A percentile compares a stretch with the other conserved stretches of the same genome.
phyloP scores from a whole-genome alignment of 2,329 filamentous ascomycete genomes.

The Trichophaea hybrida region DNA sequence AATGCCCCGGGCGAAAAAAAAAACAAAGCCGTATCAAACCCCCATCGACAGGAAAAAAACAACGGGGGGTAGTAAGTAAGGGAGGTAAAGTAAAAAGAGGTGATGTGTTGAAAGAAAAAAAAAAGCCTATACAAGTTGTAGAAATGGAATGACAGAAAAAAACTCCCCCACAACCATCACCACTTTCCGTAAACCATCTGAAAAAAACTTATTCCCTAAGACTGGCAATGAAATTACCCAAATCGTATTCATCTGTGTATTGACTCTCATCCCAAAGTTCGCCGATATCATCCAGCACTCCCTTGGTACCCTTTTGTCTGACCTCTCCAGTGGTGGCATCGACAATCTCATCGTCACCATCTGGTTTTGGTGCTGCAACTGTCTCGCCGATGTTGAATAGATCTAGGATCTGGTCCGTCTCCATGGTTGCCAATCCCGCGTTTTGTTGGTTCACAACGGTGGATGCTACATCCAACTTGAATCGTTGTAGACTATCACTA shows the following conservation, averaged over 20 bases:
- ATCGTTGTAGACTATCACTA: slow-evolving; percentile 64
- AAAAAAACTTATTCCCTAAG: slow-evolving; percentile 39
- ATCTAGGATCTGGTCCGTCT: slow-evolving; percentile 94
- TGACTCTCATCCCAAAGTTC: slow-evolving; percentile 96
- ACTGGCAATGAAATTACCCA: slow-evolving; percentile 86
- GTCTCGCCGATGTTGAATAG: slow-evolving; percentile 82
- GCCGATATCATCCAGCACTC: slow-evolving; percentile 84
- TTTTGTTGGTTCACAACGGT: slow-evolving; percentile 99
- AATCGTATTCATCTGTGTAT: slow-evolving; percentile 95
- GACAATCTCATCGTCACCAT: slow-evolving; percentile 58
- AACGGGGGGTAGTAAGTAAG: slow-evolving; percentile 4
- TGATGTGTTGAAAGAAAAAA: slow-evolving; percentile 7
- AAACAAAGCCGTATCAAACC: slow-evolving; percentile 24
- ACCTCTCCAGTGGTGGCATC: slow-evolving; percentile 89
- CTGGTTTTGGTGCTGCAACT: slow-evolving; percentile 44
- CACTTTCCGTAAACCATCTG: no score
- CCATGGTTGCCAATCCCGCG: slow-evolving; percentile 85
- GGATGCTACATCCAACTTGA: slow-evolving; percentile 97
- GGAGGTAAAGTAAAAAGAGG: slow-evolving; percentile 4
- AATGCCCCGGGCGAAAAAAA: slow-evolving; percentile 3
- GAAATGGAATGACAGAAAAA: slow-evolving; percentile 13
- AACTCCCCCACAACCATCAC: neutral
- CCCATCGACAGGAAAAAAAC: slow-evolving; percentile 34
- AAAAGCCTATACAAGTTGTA: slow-evolving; percentile 10
- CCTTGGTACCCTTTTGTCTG: slow-evolving; percentile 88